Conservation (phyloP, 2,329 filamentous ascomycete species). For the Diaporthe helianthi region DNA sequence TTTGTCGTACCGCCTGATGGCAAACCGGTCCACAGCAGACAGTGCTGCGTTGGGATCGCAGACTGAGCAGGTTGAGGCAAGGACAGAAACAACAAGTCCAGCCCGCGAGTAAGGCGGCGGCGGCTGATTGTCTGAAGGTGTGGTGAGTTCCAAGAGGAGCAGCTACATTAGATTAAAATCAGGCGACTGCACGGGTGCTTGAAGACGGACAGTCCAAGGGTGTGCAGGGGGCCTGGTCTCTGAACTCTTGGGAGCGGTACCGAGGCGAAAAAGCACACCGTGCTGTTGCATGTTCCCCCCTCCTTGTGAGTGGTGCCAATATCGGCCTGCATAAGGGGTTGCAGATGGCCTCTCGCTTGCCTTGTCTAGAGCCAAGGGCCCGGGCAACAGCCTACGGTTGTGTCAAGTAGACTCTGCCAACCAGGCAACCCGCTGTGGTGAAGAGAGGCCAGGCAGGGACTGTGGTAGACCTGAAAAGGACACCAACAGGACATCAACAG, state of each 20-base stretch:
- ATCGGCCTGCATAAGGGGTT: constrained; percentile 28
- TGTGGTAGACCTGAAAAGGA: neutral
- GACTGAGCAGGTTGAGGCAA: neutral
- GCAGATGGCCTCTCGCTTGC: constrained; percentile 18
- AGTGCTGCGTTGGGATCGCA: neutral
- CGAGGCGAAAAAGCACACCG: constrained; percentile 17
- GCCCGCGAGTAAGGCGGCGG: constrained; percentile 18
- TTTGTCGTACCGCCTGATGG: neutral
- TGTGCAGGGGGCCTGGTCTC: constrained; percentile 7
- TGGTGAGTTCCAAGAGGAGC: constrained; percentile 9
- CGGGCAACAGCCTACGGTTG: neutral
- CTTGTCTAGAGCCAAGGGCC: neutral
- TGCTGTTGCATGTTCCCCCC: constrained; percentile 2
- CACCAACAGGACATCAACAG: neutral
- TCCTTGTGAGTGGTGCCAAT: constrained; percentile 11
- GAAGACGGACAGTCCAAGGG: constrained; percentile 11
- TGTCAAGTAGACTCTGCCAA: constrained; percentile 1
- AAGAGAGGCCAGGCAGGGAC: neutral
- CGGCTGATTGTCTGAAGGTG: constrained; percentile 18
- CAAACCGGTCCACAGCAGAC: neutral
- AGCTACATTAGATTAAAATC: constrained; percentile 18
- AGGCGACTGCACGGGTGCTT: constrained; percentile 21
- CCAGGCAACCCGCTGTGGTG: neutral
- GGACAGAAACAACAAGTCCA: neutral
- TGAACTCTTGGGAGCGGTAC: constrained; percentile 9